Evolutionary conservation across 2,329 filamentous ascomycete genomes (phyloP).

Genomic region (Fusarium algeriense): DNA sequence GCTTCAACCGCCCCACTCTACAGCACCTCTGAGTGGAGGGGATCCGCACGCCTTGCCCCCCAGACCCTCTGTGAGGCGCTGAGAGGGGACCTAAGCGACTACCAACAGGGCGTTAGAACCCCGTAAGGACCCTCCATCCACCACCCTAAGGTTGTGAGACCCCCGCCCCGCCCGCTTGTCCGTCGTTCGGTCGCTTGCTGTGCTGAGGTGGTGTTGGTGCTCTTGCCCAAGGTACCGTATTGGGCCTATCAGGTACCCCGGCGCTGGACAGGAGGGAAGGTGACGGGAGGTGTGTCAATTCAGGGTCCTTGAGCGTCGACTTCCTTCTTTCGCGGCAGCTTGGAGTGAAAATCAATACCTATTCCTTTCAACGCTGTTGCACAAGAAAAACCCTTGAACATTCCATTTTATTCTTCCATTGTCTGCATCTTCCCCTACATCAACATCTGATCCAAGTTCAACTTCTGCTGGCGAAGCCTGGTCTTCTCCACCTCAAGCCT

Average conservation of each 20-base stretch:
- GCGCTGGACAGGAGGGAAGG: constrained; percentile 28
- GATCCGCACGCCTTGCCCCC: constrained; percentile 16
- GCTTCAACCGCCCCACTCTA: constrained; percentile 25
- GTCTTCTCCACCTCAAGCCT: constrained; percentile 13
- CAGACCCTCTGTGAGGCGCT: constrained; percentile 22
- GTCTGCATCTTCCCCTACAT: constrained; percentile 1
- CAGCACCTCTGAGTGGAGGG: constrained; percentile 14
- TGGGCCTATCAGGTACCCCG: not conserved
- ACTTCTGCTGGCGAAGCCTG: not conserved
- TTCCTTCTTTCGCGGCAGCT: constrained; percentile 10
- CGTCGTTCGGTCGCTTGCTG: not conserved
- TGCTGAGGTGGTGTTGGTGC: not conserved
- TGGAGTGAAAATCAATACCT: constrained; percentile 37
- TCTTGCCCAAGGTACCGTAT: constrained; percentile 3
- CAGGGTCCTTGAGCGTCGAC: constrained; percentile 37
- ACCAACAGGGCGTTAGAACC: constrained; percentile 26
- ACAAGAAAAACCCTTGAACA: constrained; percentile 25
- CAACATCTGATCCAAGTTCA: constrained; percentile 7
- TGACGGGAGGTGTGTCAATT: constrained; percentile 39
- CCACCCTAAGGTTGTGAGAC: constrained; percentile 7
- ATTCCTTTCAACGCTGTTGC: constrained; percentile 29
- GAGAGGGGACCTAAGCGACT: constrained; percentile 16
- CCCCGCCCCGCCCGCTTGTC: constrained; percentile 36
- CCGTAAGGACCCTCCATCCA: constrained; percentile 19
- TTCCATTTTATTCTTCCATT: constrained; percentile 4